phyloP scores from a whole-genome alignment of 208 protist species.

The Phytomonas sp. region DNA sequence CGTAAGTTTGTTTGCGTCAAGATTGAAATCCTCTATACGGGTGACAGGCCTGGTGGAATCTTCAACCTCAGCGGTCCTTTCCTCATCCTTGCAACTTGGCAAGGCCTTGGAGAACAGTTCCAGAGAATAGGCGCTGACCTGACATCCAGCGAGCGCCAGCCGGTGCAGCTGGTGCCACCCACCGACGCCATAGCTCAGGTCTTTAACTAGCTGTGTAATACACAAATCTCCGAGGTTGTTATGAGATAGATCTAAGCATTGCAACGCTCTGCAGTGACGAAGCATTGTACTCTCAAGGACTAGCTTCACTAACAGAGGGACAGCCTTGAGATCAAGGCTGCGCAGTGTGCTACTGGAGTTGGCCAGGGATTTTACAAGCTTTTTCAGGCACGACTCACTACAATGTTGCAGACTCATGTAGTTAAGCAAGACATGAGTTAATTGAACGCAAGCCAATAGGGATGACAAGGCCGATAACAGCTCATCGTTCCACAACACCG shows the following conservation, averaged over 20 bases:
- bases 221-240: constrained; percentile 36
- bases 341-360: not conserved
- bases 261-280: constrained; percentile 14
- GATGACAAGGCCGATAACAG: constrained; percentile 17
- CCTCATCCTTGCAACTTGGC: constrained; percentile 17
- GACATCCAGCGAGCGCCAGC: constrained; percentile 46
- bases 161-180: constrained; percentile 47
- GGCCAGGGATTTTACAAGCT: not conserved
- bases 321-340: constrained; percentile 23
- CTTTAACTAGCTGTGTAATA: constrained; percentile 20
- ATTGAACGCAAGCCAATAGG: constrained; percentile 19
- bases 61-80: constrained; percentile 4
- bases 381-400: constrained; percentile 14
- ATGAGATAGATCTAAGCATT: constrained; percentile 33
- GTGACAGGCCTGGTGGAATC: constrained; percentile 1
- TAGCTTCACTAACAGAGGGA: constrained; percentile 14
- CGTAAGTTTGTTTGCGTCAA: constrained; percentile 39
- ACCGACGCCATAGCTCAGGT: constrained; percentile 24
- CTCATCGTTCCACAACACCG: constrained; percentile 22
- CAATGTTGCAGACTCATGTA: constrained; percentile 24
- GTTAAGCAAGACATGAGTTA: constrained; percentile 19
- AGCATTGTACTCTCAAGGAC: constrained; percentile 15
- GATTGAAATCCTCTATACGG: constrained; percentile 28
- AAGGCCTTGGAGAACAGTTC: not conserved
- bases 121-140: constrained; percentile 17